Evolutionary conservation across 306 rosid genomes (phyloP).

Genomic region (Oemleria cerasiformis): DNA sequence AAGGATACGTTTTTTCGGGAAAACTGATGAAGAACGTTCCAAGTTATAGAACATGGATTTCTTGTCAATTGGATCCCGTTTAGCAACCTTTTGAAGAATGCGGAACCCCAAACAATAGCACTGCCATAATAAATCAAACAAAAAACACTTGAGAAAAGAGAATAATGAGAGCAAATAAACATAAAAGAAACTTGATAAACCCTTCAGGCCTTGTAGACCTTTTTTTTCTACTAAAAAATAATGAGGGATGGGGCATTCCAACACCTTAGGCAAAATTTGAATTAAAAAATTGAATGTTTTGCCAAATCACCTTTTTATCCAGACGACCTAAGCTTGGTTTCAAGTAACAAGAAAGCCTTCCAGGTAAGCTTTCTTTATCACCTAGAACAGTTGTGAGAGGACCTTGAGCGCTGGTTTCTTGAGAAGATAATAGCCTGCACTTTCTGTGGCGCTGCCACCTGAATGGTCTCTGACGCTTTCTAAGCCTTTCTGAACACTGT

Average conservation of each 20-base stretch:
- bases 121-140: constrained; percentile 22
- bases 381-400: constrained; percentile 17
- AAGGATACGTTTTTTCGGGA: constrained; percentile 71
- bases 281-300: background rate
- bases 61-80: constrained; percentile 50
- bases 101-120: constrained; percentile 51
- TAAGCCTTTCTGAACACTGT: constrained; percentile 25
- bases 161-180: background rate
- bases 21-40: constrained; percentile 43
- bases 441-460: constrained; percentile 65
- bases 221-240: background rate
- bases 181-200: background rate
- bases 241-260: background rate
- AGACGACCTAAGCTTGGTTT: constrained; percentile 21
- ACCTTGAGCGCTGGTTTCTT: constrained; percentile 24
- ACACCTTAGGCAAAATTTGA: background rate
- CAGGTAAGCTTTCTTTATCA: constrained; percentile 25
- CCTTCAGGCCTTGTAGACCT: background rate
- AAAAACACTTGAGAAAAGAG: background rate
- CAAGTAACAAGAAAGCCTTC: constrained; percentile 27
- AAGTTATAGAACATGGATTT: constrained; percentile 50
- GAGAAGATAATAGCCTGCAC: constrained; percentile 35
- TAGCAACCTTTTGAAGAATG: constrained; percentile 35
- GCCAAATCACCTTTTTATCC: constrained; percentile 40
- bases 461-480: constrained; percentile 68